Base-by-base conservation (phyloP, 2,329 filamentous ascomycete species). In the Cryphonectria parasitica region DNA sequence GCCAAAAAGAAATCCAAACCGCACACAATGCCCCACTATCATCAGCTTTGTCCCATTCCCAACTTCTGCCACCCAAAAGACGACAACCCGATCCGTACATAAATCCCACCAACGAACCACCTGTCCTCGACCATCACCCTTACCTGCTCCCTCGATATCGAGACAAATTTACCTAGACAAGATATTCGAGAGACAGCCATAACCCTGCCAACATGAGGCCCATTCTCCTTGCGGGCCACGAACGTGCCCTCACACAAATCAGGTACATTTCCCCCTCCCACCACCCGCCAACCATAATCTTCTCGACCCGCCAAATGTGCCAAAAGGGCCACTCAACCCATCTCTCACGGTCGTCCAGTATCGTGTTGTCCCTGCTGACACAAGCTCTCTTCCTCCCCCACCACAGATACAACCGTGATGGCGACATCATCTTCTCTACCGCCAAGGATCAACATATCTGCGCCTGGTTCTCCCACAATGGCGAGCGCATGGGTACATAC, bases 361-460 rank as follows among this genome's bases (percentile, higher is more conserved):
- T 2, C 49, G 34, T 34, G 31, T 41, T 25, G 11, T 61, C 13
- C 45, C 66, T 61, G 65, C 62, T 58, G 65, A 70, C 43, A 54
- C 58, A 64, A 52, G 8, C 6, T 49, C 65, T 64, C 65, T 43
- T 56, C 36, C 39, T 36, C 41, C 28, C 36, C 11, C 2, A 2
- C 64, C 39, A 11, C 72, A 94, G 91, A 81, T 97, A 93, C 86
- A 97, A 95, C 84, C 89, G 90, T 83, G 96, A 99, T 85, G 96
- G 96, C 84, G 96, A 99, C 81, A 89, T 98, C 76, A 91, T 98
- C 81, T 98, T 98, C 87, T 97, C 95, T 74, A 93, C 94, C 73
- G 90, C 94, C 77, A 98, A 98, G 86, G 95, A 98, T 83, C 95
- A 98, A 84, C 90, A 97, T 80, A 94, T 98, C 79, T 97, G 95